phyloP scores from a whole-genome alignment of 257 asterid species.

The Striga asiatica region DNA sequence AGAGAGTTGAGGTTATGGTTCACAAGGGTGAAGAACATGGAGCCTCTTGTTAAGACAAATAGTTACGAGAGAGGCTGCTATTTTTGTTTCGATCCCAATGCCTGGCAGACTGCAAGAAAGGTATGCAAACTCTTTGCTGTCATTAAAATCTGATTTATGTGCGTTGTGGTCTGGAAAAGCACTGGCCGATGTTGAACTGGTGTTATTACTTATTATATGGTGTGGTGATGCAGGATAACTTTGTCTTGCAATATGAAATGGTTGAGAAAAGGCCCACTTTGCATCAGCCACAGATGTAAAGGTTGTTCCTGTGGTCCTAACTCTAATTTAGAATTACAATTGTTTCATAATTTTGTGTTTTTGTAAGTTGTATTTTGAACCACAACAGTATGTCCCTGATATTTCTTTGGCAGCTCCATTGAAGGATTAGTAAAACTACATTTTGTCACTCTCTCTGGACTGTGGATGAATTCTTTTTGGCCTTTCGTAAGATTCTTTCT shows the following conservation, averaged over 20 bases:
- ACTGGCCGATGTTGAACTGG: too few relatives aligned
- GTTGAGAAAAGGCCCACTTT: constrained; percentile 54
- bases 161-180: too few relatives aligned
- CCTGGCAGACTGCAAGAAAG: constrained; percentile 66
- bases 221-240: constrained; percentile 52
- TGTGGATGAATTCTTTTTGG: neutral
- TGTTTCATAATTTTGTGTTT: constrained; percentile 1
- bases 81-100: constrained; percentile 60
- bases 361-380: constrained; percentile 19
- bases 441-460: neutral
- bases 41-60: constrained; percentile 55
- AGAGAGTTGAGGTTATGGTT: constrained; percentile 64
- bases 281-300: constrained; percentile 26
- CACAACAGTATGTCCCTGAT: constrained; percentile 5
- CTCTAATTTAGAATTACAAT: constrained; percentile 1
- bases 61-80: constrained; percentile 65
- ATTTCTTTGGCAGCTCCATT: neutral
- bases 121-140: constrained; percentile 22
- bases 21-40: constrained; percentile 46
- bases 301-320: constrained; percentile 1
- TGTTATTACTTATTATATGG: constrained; percentile 1
- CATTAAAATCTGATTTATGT: neutral
- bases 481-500: too few relatives aligned
- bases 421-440: constrained; percentile 4
- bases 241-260: constrained; percentile 57